Conservation (phyloP, 768 basidiomycete genomes). For the Lactarius pseudohatsudake region DNA sequence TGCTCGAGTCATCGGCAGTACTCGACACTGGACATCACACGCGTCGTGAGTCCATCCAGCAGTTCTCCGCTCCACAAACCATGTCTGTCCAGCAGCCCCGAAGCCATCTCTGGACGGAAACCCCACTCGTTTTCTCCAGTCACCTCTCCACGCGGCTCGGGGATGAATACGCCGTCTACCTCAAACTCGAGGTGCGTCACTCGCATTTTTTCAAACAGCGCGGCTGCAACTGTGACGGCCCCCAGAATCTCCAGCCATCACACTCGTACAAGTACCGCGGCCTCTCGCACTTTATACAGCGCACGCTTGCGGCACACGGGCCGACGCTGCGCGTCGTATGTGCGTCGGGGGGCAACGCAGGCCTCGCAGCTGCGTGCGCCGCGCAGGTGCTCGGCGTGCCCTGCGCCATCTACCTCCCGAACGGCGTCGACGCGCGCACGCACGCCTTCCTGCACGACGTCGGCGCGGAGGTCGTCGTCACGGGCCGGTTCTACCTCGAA, state of each 20-base stretch:
- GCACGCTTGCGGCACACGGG: conserved; percentile 51
- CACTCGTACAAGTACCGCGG: conserved; percentile 80
- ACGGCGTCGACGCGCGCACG: conserved; percentile 49
- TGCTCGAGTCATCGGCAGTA: not conserved
- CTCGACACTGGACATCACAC: not conserved
- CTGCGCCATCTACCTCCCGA: conserved; percentile 70
- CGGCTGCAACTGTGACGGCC: not conserved
- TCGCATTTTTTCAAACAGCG: not conserved
- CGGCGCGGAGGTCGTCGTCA: conserved; percentile 57
- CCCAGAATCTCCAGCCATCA: conserved; percentile 68
- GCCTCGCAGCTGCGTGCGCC: conserved; percentile 65
- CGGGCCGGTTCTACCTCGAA: conserved; percentile 57
- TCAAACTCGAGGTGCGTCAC: conserved; percentile 22
- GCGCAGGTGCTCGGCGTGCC: conserved; percentile 52
- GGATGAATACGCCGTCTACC: conserved; percentile 13
- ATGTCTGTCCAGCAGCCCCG: not conserved
- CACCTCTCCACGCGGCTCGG: conserved; percentile 20
- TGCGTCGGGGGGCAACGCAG: conserved; percentile 83
- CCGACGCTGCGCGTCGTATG: conserved; percentile 58
- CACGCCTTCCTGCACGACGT: conserved; percentile 51
- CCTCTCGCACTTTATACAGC: conserved; percentile 59
- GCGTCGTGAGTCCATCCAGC: not conserved
- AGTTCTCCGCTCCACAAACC: not conserved
- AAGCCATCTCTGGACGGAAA: conserved; percentile 18
- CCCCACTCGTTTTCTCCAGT: conserved; percentile 18